These are phyloP conservation scores for Cubamyces lactineus DNA, from an alignment of 768 basidiomycete genomes.

Conservation along the genomic window DNA sequence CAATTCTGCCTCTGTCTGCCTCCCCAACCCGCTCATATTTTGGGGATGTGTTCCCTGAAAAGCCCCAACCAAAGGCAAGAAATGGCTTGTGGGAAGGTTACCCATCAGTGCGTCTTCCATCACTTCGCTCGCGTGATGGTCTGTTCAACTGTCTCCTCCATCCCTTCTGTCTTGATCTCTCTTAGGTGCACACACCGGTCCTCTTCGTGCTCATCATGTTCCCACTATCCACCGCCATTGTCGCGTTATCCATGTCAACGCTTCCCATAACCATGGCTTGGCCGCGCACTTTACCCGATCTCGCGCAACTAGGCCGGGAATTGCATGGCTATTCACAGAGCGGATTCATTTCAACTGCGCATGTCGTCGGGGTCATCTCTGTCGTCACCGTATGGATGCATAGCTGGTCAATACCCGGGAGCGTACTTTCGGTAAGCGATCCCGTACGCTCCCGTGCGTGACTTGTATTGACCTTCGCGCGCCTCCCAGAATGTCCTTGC, in stretches of 20 bases:
- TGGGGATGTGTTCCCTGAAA: slow-evolving; percentile 46
- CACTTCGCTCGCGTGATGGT: slow-evolving; percentile 20
- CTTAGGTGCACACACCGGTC: slow-evolving; percentile 58
- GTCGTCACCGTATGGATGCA: slow-evolving; percentile 93
- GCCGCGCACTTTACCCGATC: slow-evolving; percentile 76
- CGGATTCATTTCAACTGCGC: slow-evolving; percentile 62
- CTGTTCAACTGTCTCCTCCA: slow-evolving; percentile 4
- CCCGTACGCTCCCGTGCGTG: slow-evolving; percentile 17
- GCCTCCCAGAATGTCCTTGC: slow-evolving; percentile 79
- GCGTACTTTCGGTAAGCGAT: slow-evolving; percentile 80
- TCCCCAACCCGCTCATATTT: slow-evolving; percentile 52
- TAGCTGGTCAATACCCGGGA: slow-evolving; percentile 96
- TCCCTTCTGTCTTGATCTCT: slow-evolving; percentile 9
- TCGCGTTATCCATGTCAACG: slow-evolving; percentile 50
- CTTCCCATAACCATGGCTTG: slow-evolving; percentile 75
- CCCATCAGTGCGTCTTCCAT: slow-evolving; percentile 40
- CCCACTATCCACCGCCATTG: slow-evolving; percentile 63
- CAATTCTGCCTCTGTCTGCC: slow-evolving; percentile 58
- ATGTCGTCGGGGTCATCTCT: slow-evolving; percentile 82
- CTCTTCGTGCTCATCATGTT: slow-evolving; percentile 72
- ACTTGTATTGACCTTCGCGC: slow-evolving; percentile 6
- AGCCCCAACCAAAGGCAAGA: slow-evolving; percentile 36
- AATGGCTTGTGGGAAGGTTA: slow-evolving; percentile 45
- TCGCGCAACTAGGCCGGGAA: slow-evolving; percentile 74
- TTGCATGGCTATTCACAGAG: slow-evolving; percentile 80